phyloP scores from a whole-genome alignment of 2,329 filamentous ascomycete species.

The Rhytidhysteron rufulum region DNA sequence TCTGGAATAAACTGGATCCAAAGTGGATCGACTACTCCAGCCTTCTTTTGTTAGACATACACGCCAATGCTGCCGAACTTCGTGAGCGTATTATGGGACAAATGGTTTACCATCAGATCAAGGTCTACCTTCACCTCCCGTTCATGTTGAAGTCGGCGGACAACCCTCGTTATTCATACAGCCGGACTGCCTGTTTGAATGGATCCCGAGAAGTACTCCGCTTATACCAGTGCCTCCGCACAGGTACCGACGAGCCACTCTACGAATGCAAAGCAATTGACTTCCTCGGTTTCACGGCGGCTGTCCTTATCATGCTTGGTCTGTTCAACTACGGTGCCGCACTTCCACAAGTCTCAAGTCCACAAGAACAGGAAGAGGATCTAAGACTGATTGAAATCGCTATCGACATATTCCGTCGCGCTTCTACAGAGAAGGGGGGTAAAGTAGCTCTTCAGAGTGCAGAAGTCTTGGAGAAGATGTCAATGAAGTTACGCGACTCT shows the following conservation, averaged over 20 bases:
- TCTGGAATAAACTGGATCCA: slow-evolving; percentile 34
- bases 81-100: slow-evolving; percentile 39
- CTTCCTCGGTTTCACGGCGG: slow-evolving; percentile 45
- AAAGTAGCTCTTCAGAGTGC: slow-evolving; percentile 38
- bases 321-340: slow-evolving; percentile 33
- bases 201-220: slow-evolving; percentile 40
- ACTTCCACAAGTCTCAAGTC: slow-evolving; percentile 6
- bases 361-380: slow-evolving; percentile 32
- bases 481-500: slow-evolving; percentile 19
- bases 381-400: slow-evolving; percentile 36
- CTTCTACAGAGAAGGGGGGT: slow-evolving; percentile 38
- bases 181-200: slow-evolving; percentile 37
- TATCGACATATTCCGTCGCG: slow-evolving; percentile 40
- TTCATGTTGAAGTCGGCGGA: slow-evolving; percentile 40
- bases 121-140: slow-evolving; percentile 44
- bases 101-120: slow-evolving; percentile 43
- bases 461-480: slow-evolving; percentile 36
- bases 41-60: slow-evolving; percentile 21
- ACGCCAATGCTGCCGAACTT: slow-evolving; percentile 32
- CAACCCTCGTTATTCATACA: slow-evolving; percentile 37
- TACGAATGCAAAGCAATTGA: slow-evolving; percentile 47
- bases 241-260: slow-evolving; percentile 29
- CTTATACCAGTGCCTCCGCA: slow-evolving; percentile 37
- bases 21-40: slow-evolving; percentile 36
- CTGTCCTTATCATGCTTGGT: slow-evolving; percentile 42